These are phyloP conservation scores for Mycena capillaripes DNA, from an alignment of 768 basidiomycete genomes.

Conservation along the genomic window DNA sequence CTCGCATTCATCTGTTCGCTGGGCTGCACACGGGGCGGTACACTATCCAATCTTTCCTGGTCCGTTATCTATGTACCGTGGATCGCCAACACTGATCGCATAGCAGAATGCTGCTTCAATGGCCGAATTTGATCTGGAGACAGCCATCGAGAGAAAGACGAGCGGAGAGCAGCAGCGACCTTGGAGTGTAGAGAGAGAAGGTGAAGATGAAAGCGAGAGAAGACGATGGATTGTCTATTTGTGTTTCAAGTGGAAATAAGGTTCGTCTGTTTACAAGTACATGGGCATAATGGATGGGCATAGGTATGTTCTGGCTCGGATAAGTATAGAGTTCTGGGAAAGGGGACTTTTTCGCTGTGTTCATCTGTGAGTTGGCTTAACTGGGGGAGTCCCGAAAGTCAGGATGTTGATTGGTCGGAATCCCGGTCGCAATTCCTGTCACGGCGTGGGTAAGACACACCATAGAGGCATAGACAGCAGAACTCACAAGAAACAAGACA, in stretches of 20 bases:
- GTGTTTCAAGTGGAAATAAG: slow-evolving; percentile 61
- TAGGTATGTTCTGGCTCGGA: neutral
- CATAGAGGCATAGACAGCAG: neutral
- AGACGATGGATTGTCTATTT: slow-evolving; percentile 83
- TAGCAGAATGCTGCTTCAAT: slow-evolving; percentile 43
- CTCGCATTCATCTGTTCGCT: slow-evolving; percentile 77
- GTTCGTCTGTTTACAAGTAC: neutral
- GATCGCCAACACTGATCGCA: neutral
- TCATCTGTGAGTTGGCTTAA: slow-evolving; percentile 23
- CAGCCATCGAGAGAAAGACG: slow-evolving; percentile 63
- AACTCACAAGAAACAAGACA: slow-evolving; percentile 66
- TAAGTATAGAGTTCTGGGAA: neutral
- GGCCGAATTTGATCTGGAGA: slow-evolving; percentile 62
- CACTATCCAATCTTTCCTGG: slow-evolving; percentile 74
- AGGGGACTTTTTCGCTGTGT: neutral
- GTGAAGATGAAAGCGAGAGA: slow-evolving; percentile 77
- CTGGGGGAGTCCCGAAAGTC: slow-evolving; percentile 56
- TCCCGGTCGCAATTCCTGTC: slow-evolving; percentile 55
- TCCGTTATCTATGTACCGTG: neutral
- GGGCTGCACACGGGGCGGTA: slow-evolving; percentile 85
- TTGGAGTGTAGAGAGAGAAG: slow-evolving; percentile 68
- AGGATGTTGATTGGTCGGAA: slow-evolving; percentile 59
- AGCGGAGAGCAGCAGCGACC: slow-evolving; percentile 51
- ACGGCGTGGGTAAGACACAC: slow-evolving; percentile 19
- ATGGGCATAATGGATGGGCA: neutral